phyloP scores from a whole-genome alignment of 1,284 basidiomycete species.

The Taiwanofungus camphoratus region DNA sequence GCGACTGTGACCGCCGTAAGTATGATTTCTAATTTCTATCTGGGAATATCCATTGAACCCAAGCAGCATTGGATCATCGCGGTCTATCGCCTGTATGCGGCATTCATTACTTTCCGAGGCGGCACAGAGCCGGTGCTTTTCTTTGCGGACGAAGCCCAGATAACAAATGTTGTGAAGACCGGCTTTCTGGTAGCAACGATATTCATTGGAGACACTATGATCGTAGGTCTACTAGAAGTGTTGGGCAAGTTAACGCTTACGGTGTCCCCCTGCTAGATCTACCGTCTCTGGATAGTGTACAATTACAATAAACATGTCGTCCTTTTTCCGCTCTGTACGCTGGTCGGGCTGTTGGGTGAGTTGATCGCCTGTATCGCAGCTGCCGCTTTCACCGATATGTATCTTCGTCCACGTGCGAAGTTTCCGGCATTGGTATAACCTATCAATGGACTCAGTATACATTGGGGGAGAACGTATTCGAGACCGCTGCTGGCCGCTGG shows the following conservation, averaged over 20 bases:
- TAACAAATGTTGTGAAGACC: slow-evolving; percentile 1
- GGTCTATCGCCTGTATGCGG: neutral
- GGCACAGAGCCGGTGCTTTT: slow-evolving; percentile 1
- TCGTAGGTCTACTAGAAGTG: too few species aligned
- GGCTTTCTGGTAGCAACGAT: slow-evolving; percentile 2
- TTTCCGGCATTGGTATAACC: neutral
- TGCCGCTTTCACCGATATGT: too few species aligned
- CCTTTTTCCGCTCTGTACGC: slow-evolving; percentile 2
- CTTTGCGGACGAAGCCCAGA: neutral
- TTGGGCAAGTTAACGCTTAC: too few species aligned
- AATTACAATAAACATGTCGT: neutral
- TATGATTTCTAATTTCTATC: too few species aligned
- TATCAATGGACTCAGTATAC: slow-evolving; percentile 2
- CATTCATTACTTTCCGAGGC: neutral
- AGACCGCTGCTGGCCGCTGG: slow-evolving; percentile 2
- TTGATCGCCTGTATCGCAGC: too few species aligned
- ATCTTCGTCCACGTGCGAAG: too few species aligned
- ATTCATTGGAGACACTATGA: slow-evolving; percentile 5
- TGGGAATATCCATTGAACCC: too few species aligned
- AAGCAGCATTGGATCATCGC: neutral
- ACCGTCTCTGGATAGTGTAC: slow-evolving; percentile 8
- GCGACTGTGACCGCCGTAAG: neutral
- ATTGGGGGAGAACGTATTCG: slow-evolving; percentile 3
- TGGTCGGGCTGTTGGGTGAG: slow-evolving; percentile 4
- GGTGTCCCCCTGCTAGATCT: slow-evolving; percentile 1